Evolutionary conservation across 164 flowering plant genomes (phyloP).

Genomic region (Liquidambar formosana): DNA sequence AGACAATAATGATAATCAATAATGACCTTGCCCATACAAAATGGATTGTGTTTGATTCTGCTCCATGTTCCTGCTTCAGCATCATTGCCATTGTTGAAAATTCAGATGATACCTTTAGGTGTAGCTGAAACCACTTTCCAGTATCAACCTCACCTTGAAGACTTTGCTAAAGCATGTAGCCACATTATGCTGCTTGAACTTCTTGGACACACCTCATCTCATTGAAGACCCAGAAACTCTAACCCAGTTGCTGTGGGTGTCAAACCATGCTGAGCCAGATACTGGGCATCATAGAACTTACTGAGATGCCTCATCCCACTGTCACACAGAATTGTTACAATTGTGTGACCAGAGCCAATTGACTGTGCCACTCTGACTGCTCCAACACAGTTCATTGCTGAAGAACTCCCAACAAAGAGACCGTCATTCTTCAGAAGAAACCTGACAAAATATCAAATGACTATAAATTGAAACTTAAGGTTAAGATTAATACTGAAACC

Average conservation of each 20-base stretch:
- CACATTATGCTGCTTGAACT: background rate
- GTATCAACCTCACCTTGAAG: background rate
- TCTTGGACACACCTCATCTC: constrained; percentile 11
- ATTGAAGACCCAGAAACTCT: constrained; percentile 57
- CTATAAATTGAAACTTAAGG: background rate
- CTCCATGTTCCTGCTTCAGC: background rate
- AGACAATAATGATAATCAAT: no score
- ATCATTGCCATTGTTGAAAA: background rate
- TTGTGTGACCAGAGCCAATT: constrained; percentile 89
- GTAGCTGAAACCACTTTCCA: background rate
- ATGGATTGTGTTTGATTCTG: background rate
- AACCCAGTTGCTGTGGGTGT: constrained; percentile 69
- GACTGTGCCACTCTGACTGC: constrained; percentile 79
- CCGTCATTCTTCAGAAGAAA: constrained; percentile 90
- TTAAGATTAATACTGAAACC: background rate
- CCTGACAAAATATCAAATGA: constrained; percentile 38
- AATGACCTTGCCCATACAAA: background rate
- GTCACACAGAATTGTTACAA: constrained; percentile 90
- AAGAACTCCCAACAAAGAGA: constrained; percentile 93
- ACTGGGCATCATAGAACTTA: constrained; percentile 65
- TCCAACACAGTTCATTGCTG: constrained; percentile 99
- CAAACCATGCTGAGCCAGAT: constrained; percentile 63
- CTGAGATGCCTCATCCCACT: constrained; percentile 95
- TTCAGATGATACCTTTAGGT: background rate
- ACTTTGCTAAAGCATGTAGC: background rate